Percentiles rank a stretch among this genome's conserved stretches.
phyloP scores from a whole-genome alignment of 352 stramenopile species.

The Phytophthora sp. region DNA sequence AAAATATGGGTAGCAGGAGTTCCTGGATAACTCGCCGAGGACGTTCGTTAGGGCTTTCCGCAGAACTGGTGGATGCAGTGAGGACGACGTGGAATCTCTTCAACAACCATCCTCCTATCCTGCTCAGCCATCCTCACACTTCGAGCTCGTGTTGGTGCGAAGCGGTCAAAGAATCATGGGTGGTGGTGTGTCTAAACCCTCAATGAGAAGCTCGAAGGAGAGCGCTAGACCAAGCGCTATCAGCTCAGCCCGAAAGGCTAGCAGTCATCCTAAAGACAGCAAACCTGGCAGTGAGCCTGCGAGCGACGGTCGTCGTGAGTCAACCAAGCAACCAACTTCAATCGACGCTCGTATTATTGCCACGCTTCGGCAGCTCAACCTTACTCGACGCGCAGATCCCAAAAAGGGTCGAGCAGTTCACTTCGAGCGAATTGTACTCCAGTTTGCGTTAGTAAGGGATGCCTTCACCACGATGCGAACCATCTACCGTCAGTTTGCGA shows the following conservation, averaged over 20 bases:
- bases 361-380: conserved; percentile 68
- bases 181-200: conserved; percentile 39
- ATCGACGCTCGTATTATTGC: conserved; percentile 75
- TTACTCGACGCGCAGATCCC: conserved; percentile 47
- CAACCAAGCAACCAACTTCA: conserved; percentile 46
- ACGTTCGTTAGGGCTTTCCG: conserved; percentile 11
- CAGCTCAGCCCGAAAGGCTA: conserved; percentile 12
- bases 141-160: conserved; percentile 11
- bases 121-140: not conserved
- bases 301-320: conserved; percentile 30
- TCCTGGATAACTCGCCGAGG: conserved; percentile 2
- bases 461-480: conserved; percentile 67
- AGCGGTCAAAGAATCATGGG: conserved; percentile 37
- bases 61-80: not conserved
- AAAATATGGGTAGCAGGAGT: conserved; percentile 24
- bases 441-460: conserved; percentile 67
- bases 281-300: conserved; percentile 2
- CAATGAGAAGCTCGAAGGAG: conserved; percentile 1
- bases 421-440: conserved; percentile 82
- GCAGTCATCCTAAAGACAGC: conserved; percentile 8
- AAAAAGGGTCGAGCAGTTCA: conserved; percentile 59
- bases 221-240: not conserved
- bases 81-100: conserved; percentile 10
- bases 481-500: conserved; percentile 72
- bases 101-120: not conserved